These are phyloP conservation scores for Aspergillus luchuensis DNA, from an alignment of 2,329 filamentous ascomycete genomes.

Conservation along the genomic window DNA sequence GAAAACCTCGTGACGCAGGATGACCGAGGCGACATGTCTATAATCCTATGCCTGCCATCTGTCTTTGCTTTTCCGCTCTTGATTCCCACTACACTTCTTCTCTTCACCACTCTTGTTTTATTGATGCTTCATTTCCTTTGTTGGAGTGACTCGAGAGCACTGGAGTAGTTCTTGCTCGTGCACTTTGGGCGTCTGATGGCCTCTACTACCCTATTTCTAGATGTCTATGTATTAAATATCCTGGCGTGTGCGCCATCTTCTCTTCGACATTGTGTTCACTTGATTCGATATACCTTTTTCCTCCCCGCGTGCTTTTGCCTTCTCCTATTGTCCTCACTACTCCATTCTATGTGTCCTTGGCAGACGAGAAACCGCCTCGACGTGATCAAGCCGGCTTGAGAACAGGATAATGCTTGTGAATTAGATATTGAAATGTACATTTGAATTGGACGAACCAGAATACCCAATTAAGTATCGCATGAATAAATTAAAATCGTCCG, in stretches of 20 bases:
- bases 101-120: not conserved
- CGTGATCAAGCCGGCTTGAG: constrained; percentile 32
- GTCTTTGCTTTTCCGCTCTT: not conserved
- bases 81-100: not conserved
- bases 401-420: constrained; percentile 28
- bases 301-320: constrained; percentile 13
- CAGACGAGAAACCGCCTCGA: constrained; percentile 16
- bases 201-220: constrained; percentile 15
- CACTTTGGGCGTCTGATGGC: constrained; percentile 17
- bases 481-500: not conserved
- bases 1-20: constrained; percentile 12
- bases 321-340: constrained; percentile 5
- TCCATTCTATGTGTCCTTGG: constrained; percentile 18
- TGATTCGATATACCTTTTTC: constrained; percentile 14
- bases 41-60: not conserved
- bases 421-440: constrained; percentile 19
- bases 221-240: constrained; percentile 14
- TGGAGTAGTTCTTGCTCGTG: constrained; percentile 9
- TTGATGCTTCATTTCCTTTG: constrained; percentile 12
- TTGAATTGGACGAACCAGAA: constrained; percentile 4
- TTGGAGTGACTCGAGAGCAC: constrained; percentile 17
- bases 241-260: not conserved
- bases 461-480: not conserved
- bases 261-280: constrained; percentile 9
- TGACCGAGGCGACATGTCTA: constrained; percentile 8